These are phyloP conservation scores for Trichoderma virens DNA, from an alignment of 495 filamentous ascomycete genomes.

Conservation along the genomic window DNA sequence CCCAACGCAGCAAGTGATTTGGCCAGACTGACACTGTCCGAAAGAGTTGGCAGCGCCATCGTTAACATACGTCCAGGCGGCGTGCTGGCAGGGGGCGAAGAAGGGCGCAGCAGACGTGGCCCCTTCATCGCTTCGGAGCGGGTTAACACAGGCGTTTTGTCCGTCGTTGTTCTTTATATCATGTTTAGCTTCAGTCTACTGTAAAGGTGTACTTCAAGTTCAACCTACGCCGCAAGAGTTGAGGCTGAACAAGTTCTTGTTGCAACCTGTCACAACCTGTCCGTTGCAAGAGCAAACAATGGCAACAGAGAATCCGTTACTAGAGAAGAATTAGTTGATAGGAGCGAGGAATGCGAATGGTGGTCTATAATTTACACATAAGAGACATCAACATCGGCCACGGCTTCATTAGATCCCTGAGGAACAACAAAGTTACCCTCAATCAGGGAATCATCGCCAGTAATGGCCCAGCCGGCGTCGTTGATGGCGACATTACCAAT, in stretches of 20 bases:
- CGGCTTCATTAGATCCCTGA: not conserved
- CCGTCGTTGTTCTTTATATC: not conserved
- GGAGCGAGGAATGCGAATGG: not conserved
- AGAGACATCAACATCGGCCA: conserved; percentile 4
- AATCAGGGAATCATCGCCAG: not conserved
- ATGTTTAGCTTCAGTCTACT: not conserved
- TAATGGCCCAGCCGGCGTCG: not conserved
- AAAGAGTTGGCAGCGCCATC: conserved; percentile 19
- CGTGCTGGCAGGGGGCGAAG: conserved; percentile 21
- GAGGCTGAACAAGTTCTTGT: conserved; percentile 20
- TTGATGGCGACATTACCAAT: conserved; percentile 2
- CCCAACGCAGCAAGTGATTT: conserved; percentile 23
- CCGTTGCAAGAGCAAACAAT: conserved; percentile 19
- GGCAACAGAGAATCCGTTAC: conserved; percentile 23
- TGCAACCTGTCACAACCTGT: conserved; percentile 21
- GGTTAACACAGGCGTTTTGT: conserved; percentile 14
- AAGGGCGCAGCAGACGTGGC: conserved; percentile 17
- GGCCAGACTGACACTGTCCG: conserved; percentile 6
- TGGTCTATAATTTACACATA: not conserved
- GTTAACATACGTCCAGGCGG: conserved; percentile 24
- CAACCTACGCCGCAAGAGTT: conserved; percentile 12
- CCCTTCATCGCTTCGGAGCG: conserved; percentile 10
- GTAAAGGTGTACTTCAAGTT: not conserved
- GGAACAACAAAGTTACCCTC: conserved; percentile 8
- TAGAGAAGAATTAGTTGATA: not conserved